Evolutionary conservation across 169 alveolate species (phyloP).

Genomic region (Eimeria brunetti): DNA sequence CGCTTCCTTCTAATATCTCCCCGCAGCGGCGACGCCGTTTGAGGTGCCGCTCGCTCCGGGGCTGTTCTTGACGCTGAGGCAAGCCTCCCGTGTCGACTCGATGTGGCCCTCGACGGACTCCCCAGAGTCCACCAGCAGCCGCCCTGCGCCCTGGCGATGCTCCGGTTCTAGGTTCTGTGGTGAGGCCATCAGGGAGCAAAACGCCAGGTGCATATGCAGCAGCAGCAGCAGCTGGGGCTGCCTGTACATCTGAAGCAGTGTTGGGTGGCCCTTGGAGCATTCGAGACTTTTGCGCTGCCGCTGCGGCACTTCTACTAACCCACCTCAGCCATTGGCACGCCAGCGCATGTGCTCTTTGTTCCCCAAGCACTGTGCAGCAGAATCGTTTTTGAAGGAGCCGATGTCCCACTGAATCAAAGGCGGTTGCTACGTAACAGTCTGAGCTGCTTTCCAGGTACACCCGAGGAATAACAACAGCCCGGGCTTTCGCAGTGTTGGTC

Average conservation of each 20-base stretch:
- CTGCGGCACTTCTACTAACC: constrained; percentile 13
- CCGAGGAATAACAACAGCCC: constrained; percentile 62
- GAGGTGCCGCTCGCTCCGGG: constrained; percentile 35
- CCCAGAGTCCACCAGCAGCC: constrained; percentile 21
- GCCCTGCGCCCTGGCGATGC: constrained; percentile 40
- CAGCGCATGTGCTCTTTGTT: constrained; percentile 61
- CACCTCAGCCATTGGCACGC: constrained; percentile 69
- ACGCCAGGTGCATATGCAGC: not conserved
- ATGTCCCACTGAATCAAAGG: constrained; percentile 39
- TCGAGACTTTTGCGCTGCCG: not conserved
- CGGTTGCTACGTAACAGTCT: constrained; percentile 66
- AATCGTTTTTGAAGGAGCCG: constrained; percentile 62
- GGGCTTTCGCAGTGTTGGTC: not conserved
- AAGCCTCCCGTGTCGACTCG: not conserved
- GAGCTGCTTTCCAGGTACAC: constrained; percentile 71
- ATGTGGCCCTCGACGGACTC: constrained; percentile 29
- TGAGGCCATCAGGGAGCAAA: not conserved
- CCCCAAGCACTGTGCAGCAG: constrained; percentile 55
- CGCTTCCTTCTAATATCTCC: constrained; percentile 27
- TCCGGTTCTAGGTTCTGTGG: not conserved
- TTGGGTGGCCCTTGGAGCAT: not conserved
- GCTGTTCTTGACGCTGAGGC: constrained; percentile 13
- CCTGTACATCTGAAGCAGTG: constrained; percentile 8
- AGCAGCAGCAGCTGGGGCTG: not conserved
- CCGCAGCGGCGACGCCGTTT: constrained; percentile 56